These are phyloP conservation scores for Tranzscheliella williamsii DNA, from an alignment of 1,284 basidiomycete genomes.

Conservation along the genomic window DNA sequence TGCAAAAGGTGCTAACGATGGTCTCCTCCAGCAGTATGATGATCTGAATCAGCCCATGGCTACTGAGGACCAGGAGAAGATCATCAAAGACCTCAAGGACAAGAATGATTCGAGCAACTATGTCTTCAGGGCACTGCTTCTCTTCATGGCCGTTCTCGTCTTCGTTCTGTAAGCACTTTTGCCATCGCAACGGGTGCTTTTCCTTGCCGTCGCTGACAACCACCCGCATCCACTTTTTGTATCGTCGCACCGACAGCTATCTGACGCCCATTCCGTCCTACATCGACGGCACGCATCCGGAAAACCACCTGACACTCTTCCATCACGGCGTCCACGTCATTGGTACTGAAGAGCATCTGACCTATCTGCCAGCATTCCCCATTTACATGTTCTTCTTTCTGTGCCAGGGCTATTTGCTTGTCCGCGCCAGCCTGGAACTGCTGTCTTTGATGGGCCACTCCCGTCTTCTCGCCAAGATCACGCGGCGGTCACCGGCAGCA, in stretches of 20 bases:
- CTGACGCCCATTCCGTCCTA: constrained; percentile 57
- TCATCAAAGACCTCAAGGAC: constrained; percentile 43
- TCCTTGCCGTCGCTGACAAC: background rate
- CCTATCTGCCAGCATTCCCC: constrained; percentile 56
- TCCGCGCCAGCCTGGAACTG: constrained; percentile 33
- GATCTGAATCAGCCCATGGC: constrained; percentile 35
- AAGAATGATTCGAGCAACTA: constrained; percentile 54
- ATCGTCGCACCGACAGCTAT: constrained; percentile 29
- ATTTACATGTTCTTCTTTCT: constrained; percentile 54
- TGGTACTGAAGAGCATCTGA: constrained; percentile 55
- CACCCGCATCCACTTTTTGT: background rate
- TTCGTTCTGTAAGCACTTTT: constrained; percentile 24
- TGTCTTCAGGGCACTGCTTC: constrained; percentile 42
- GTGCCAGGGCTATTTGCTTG: constrained; percentile 42
- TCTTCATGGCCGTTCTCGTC: constrained; percentile 43
- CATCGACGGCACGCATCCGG: constrained; percentile 52
- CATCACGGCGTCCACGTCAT: constrained; percentile 43
- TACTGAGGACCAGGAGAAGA: constrained; percentile 48
- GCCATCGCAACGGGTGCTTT: no score
- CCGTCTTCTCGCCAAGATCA: constrained; percentile 2
- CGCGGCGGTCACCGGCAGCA: constrained; percentile 22
- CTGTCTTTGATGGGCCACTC: constrained; percentile 40
- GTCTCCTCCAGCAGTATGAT: constrained; percentile 42
- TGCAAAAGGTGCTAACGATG: constrained; percentile 15
- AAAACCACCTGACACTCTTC: constrained; percentile 56